Base-by-base conservation (phyloP, 768 basidiomycete genomes). In the Auriculariales sp. region DNA sequence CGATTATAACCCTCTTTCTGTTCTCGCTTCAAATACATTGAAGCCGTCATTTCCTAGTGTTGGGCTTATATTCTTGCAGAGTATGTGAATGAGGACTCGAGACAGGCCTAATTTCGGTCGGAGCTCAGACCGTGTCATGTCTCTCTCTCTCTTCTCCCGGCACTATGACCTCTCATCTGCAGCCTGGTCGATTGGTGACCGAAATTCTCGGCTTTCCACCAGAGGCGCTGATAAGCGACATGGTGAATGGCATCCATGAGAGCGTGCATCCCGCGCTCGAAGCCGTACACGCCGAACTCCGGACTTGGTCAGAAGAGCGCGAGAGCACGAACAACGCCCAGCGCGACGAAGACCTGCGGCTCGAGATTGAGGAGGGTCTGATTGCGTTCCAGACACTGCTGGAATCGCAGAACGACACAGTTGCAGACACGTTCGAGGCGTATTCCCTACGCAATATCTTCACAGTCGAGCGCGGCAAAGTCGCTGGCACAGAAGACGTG, bases 391-490 rank as follows among this genome's bases (percentile, higher is more conserved):
- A 93, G 62, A 92, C 91, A 0, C 71, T 93, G 36, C 71, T 94
- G 12, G 87, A 92, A 59, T 79, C 79, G 49, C 90, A 92, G 56
- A 81, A 85, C 36, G 91, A 94, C 59, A 74, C 87, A 36, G 91
- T 89, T 0, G 88, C 93, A 52, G 91, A 94, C 62, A 86, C 83
- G 59, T 87, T 94, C 57, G 90, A 91, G 64, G 81, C 79, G 0
- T 94, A 90, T 89, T 81, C 79, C 9, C 62, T 90, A 58, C 70
- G 89, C 33, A 94, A 94, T 63, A 83, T 92, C 51, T 94, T 94
- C 57, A 75, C 79, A 48, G 72, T 91, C 14, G 77, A 81, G 0
- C 69, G 75, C 2, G 78, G 80, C 53, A 57, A 88, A 29, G 71
- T 80, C 3, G 83, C 83, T 2, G 85, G 88, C 58, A 89, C 92